phyloP scores from a whole-genome alignment of 306 rosid genomes.

The Vicia villosa region DNA sequence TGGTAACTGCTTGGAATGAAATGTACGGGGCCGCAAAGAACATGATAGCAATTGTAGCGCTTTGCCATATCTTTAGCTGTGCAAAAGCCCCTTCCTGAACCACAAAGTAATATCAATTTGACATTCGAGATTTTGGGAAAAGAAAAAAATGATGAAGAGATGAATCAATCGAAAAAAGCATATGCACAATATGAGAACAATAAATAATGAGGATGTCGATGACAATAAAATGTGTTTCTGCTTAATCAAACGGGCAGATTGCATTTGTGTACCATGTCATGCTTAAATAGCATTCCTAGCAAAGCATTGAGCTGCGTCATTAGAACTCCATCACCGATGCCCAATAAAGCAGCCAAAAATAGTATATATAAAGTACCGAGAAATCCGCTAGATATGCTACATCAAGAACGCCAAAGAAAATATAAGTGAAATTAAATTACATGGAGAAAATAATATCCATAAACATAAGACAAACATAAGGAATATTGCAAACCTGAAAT shows the following conservation, averaged over 20 bases:
- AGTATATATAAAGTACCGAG: conserved; percentile 60
- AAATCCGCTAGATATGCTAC: conserved; percentile 58
- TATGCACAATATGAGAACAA: too few relatives aligned
- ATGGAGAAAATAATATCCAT: not conserved
- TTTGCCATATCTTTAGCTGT: conserved; percentile 93
- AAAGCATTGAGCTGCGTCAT: conserved; percentile 87
- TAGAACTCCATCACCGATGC: conserved; percentile 81
- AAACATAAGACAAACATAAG: conserved; percentile 8
- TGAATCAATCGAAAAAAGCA: too few relatives aligned
- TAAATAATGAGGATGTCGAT: too few relatives aligned
- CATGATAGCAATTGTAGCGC: conserved; percentile 62
- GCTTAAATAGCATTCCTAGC: conserved; percentile 81
- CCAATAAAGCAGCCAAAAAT: conserved; percentile 78
- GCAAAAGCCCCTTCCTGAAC: conserved; percentile 96
- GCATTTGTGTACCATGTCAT: conserved; percentile 59
- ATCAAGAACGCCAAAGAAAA: conserved; percentile 25
- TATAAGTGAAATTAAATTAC: conserved; percentile 22
- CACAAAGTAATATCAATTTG: conserved; percentile 32
- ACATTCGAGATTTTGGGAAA: not conserved
- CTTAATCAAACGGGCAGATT: too few relatives aligned
- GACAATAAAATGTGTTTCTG: too few relatives aligned
- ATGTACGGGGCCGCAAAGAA: conserved; percentile 70
- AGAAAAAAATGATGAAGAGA: not conserved
- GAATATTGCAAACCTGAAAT: conserved; percentile 37
- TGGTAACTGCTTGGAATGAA: conserved; percentile 58